Evolutionary conservation across 208 protist species (phyloP).

Genomic region (Herpetomonas samuelpessoai): DNA sequence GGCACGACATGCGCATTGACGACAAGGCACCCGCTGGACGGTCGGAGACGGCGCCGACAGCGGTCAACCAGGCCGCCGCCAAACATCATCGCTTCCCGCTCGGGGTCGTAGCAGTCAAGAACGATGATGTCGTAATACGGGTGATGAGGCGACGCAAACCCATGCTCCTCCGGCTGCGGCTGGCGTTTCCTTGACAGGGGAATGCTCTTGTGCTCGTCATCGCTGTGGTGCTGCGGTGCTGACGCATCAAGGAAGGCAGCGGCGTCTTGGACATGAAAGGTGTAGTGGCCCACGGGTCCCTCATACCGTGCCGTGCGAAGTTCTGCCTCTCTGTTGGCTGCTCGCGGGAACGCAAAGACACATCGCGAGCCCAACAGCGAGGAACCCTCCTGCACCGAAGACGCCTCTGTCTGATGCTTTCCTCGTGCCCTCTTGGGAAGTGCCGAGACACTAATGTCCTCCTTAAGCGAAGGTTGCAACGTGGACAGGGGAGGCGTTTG

Average conservation of each 20-base stretch:
- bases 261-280: constrained; percentile 50
- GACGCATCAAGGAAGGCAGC: constrained; percentile 28
- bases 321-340: no score
- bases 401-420: no score
- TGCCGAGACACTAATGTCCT: no score
- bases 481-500: constrained; percentile 38
- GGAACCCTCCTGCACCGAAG: not conserved
- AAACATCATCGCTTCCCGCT: constrained; percentile 71
- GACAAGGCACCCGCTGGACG: constrained; percentile 48
- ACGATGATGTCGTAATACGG: constrained; percentile 65
- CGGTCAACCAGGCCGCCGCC: constrained; percentile 45
- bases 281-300: constrained; percentile 28
- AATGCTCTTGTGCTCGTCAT: not conserved
- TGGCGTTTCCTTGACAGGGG: not conserved
- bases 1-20: constrained; percentile 79
- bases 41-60: constrained; percentile 43
- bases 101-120: constrained; percentile 83
- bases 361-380: not conserved
- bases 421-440: no score
- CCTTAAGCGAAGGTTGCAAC: no score
- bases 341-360: not conserved
- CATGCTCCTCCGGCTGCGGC: not conserved
- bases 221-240: not conserved
- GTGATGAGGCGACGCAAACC: not conserved
- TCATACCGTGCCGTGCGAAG: no score